Conservation (phyloP, 2,329 filamentous ascomycete species). For the Stagonosporopsis cucurbitacearum region DNA sequence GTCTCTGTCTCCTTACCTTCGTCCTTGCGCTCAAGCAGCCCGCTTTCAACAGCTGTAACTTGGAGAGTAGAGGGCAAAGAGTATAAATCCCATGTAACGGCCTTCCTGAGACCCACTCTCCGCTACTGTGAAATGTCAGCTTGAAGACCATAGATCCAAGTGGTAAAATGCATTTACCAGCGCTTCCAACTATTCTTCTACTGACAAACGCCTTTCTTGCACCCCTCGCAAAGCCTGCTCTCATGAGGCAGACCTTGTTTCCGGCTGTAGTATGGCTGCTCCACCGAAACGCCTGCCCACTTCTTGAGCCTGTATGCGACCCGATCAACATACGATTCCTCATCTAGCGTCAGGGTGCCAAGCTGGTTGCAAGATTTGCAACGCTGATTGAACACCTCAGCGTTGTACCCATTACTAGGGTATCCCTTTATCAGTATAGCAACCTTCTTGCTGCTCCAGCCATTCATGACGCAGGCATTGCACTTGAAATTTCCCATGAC, state of each 20-base stretch:
- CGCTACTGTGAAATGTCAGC: too few species aligned
- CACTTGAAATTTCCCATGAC: background rate
- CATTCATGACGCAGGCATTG: background rate
- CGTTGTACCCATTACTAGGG: background rate
- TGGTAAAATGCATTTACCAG: too few species aligned
- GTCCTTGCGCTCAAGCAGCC: too few species aligned
- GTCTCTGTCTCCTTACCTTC: too few species aligned
- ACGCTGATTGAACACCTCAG: background rate
- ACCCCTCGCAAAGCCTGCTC: background rate
- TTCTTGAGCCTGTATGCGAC: constrained; percentile 31
- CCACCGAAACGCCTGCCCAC: constrained; percentile 27
- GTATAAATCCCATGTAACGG: too few species aligned
- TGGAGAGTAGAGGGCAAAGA: too few species aligned
- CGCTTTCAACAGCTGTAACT: too few species aligned
- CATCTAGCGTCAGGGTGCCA: constrained; percentile 22
- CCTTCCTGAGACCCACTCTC: too few species aligned
- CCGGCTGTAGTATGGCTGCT: background rate
- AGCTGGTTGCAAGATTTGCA: constrained; percentile 27
- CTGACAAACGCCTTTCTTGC: background rate
- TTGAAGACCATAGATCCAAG: too few species aligned
- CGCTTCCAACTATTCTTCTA: too few species aligned
- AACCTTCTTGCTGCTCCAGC: background rate
- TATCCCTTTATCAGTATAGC: background rate
- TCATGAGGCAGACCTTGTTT: constrained; percentile 5
- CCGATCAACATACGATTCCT: constrained; percentile 29